Evolutionary conservation across 257 asterid species (phyloP), one percentile per base, ranked within the genome.

Genomic region (Primulina tabacum): DNA sequence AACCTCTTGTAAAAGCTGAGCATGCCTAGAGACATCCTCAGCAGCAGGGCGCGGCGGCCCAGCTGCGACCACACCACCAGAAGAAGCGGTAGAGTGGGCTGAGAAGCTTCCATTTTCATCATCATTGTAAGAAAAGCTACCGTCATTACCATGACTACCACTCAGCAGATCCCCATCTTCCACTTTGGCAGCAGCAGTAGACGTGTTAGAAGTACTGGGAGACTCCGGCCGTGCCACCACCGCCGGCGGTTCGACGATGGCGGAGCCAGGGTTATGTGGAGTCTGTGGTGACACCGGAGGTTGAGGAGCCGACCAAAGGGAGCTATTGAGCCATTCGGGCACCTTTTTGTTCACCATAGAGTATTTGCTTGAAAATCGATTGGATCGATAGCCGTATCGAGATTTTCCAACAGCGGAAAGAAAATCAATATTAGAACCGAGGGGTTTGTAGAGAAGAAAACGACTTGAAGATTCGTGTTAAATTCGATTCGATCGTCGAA

Each of bases 251-350:
- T 76, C 82, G 77, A 70, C 71, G 18, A 70, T 55, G 65, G 78
- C 72, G 32, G 56, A 62, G 50, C 71, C 64, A 17, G 2, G 20
- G 70, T 75, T 63, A 12, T 70, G 75, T 71, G 73, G 79, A 4
- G 73, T 9, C 8, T 75, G 81, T 53, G 87, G 75, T 2, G 79
- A 68, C 8, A 73, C 73, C 1, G 74, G 74, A 33, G 78, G 84
- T 8, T 76, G 67, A 16, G 85, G 85, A 16, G 95, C 68, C 38
- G 95, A 84, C 95, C 95, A 88, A 71, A 88, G 85, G 12, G 95
- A 79, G 85, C 85, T 88, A 69, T 88, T 88, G 76, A 88, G 90
- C 95, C 95, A 88, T 80, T 88, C 95, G 52, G 92, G 95, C 28
- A 86, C 84, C 69, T 80, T 65, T 43, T 82, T 87, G 29, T 76